These are phyloP conservation scores for Falciphora oryzae DNA, from an alignment of 2,329 filamentous ascomycete species.

Conservation along the genomic window DNA sequence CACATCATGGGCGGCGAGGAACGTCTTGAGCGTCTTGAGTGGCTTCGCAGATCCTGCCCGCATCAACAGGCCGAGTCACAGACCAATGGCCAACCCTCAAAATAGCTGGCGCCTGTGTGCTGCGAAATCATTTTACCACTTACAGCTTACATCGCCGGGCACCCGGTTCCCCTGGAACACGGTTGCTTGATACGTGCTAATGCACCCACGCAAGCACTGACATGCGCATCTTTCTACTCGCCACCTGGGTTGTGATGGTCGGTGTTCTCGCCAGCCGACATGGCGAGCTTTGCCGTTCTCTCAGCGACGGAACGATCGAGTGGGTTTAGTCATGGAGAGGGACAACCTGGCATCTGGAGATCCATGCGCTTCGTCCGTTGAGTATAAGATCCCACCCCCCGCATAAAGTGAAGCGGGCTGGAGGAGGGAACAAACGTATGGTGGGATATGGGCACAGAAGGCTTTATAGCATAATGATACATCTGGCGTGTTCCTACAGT, in stretches of 20 bases:
- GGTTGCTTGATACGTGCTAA: too few species aligned
- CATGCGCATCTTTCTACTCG: too few species aligned
- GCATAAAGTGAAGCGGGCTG: background rate
- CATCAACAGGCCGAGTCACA: constrained; percentile 21
- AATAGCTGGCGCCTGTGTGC: background rate
- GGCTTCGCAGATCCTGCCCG: constrained; percentile 30
- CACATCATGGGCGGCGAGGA: constrained; percentile 73
- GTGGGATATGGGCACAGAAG: constrained; percentile 8
- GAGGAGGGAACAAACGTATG: background rate
- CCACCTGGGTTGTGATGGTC: too few species aligned
- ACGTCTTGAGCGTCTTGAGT: constrained; percentile 37
- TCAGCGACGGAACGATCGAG: too few species aligned
- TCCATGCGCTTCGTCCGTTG: background rate
- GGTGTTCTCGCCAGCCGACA: too few species aligned
- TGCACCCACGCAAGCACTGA: too few species aligned
- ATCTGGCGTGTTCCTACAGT: constrained; percentile 3
- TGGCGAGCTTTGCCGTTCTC: too few species aligned
- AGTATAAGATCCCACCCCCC: background rate
- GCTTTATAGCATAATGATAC: constrained; percentile 9
- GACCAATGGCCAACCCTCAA: constrained; percentile 3
- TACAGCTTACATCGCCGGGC: too few species aligned
- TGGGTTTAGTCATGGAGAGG: background rate
- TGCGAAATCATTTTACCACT: background rate
- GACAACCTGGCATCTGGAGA: background rate
- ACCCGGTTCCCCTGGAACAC: too few species aligned